phyloP scores from a whole-genome alignment of 2,329 filamentous ascomycete species.

The Colletotrichum siamense region DNA sequence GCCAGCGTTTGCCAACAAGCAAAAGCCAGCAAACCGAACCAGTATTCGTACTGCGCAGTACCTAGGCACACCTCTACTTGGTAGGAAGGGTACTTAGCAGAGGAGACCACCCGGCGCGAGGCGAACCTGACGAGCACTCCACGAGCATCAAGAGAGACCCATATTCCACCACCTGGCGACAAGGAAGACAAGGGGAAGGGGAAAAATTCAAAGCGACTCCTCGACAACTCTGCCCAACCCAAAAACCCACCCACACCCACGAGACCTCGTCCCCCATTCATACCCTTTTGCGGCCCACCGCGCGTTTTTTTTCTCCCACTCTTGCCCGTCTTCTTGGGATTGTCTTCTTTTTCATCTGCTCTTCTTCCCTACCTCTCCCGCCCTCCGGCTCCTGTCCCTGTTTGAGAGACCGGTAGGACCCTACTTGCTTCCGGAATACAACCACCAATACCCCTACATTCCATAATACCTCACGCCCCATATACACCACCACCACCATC shows the following conservation, averaged over 20 bases:
- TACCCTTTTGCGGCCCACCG: slow-evolving; percentile 14
- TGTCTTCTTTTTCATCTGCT: slow-evolving; percentile 13
- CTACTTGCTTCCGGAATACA: slow-evolving; percentile 22
- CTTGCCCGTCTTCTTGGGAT: slow-evolving; percentile 12
- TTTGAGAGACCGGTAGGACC: slow-evolving; percentile 20
- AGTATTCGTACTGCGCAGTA: not conserved
- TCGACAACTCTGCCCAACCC: slow-evolving; percentile 25
- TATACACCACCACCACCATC: slow-evolving; percentile 11
- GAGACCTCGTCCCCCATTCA: not conserved
- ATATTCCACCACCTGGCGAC: not conserved
- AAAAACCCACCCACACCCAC: slow-evolving; percentile 21
- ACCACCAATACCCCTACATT: slow-evolving; percentile 20
- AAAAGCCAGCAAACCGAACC: not conserved
- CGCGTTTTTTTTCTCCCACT: slow-evolving; percentile 1
- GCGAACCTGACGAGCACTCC: not conserved
- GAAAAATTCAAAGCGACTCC: not conserved
- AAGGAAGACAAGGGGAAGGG: not conserved
- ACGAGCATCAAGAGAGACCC: not conserved
- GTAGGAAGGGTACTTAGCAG: not conserved
- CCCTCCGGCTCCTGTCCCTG: slow-evolving; percentile 24
- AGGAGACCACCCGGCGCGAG: not conserved
- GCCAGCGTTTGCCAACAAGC: not conserved
- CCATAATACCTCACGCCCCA: slow-evolving; percentile 14
- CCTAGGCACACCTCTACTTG: not conserved
- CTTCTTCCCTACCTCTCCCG: slow-evolving; percentile 15